Evolutionary conservation across 2,329 filamentous ascomycete genomes (phyloP), one percentile per base, ranked within the genome.

Genomic region (Xylariaceae sp.): DNA sequence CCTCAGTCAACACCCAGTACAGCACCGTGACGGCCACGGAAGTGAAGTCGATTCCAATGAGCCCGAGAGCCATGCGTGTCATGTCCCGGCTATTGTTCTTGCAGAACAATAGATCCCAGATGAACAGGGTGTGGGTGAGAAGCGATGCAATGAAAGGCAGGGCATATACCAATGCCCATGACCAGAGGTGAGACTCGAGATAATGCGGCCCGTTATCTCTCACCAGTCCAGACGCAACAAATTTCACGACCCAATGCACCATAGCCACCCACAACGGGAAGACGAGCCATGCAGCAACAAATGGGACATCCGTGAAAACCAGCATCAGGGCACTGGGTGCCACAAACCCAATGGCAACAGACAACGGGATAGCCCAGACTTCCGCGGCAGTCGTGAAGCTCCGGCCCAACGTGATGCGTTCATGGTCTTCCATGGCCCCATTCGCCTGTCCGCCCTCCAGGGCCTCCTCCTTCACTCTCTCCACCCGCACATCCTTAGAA

Each of bases 1-100:
- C 76, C 68, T 83, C 81, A 13, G 80, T 77, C 45, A 82, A 68
- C 39, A 82, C 70, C 80, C 80, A 83, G 67, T 82, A 83, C 37
- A 82, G 62, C 3, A 81, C 76, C 1, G 80, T 81, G 64, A 77
- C 69, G 1, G 70, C 72, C 50, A 81, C 72, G 62, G 78, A 80
- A 23, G 75, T 68, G 4, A 73, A 62, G 61, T 83, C 75, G 51
- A 83, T 75, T 66, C 77, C 74, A 56, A 83, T 74, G 55, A 81
- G 78, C 51, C 70, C 71, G 53, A 78, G 67, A 0, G 74, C 75
- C 10, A 77, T 75, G 42, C 75, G 74, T n/a, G 81, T 82, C 75
- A 82, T 75, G 64, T 81, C 76, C 51, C 73, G 73, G 42, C 79
- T 72, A 63, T 82, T 79, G 52, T 82, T 79, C 8, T 61, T 60